A percentile compares a stretch with the other conserved stretches of the same genome.
These are phyloP conservation scores for Trametes punicea DNA, from an alignment of 768 basidiomycete species.

Conservation along the genomic window DNA sequence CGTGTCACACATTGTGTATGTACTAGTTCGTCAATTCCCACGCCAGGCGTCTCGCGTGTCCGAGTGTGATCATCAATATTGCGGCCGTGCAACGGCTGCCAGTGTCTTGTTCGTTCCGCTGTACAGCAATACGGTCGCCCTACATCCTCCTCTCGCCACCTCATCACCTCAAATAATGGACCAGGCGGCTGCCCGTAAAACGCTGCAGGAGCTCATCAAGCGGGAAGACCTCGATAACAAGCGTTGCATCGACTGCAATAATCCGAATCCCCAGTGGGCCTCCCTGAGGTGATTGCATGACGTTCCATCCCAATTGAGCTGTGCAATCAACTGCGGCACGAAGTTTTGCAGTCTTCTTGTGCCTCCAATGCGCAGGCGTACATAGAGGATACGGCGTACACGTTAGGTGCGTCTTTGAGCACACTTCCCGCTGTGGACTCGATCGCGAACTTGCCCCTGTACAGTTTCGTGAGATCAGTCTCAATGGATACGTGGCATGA, in stretches of 20 bases:
- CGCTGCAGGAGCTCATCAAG: constrained; percentile 71
- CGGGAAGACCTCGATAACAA: constrained; percentile 73
- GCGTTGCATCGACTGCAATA: constrained; percentile 76
- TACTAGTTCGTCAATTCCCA: constrained; percentile 12
- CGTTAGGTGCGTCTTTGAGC: constrained; percentile 51
- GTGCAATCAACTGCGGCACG: constrained; percentile 6
- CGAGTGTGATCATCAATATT: constrained; percentile 13
- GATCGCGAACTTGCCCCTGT: constrained; percentile 17
- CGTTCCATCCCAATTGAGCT: constrained; percentile 6
- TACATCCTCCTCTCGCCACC: neutral
- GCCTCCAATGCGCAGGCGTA: constrained; percentile 81
- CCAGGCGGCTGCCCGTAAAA: constrained; percentile 64
- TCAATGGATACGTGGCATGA: constrained; percentile 97
- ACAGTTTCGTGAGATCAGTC: constrained; percentile 85
- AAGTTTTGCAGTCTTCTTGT: constrained; percentile 87
- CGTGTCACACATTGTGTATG: constrained; percentile 15
- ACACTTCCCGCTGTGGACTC: neutral
- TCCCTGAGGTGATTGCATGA: constrained; percentile 54
- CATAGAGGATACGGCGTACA: constrained; percentile 95
- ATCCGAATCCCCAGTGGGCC: constrained; percentile 97
- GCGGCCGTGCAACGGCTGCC: constrained; percentile 4
- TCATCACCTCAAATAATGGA: constrained; percentile 36
- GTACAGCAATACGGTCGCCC: constrained; percentile 3
- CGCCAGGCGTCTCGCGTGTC: constrained; percentile 6
- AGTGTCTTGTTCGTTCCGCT: neutral